Evolutionary conservation across 352 stramenopile species (phyloP), one percentile per base, ranked within the genome.

Genomic region (Globisporangium ultimum): DNA sequence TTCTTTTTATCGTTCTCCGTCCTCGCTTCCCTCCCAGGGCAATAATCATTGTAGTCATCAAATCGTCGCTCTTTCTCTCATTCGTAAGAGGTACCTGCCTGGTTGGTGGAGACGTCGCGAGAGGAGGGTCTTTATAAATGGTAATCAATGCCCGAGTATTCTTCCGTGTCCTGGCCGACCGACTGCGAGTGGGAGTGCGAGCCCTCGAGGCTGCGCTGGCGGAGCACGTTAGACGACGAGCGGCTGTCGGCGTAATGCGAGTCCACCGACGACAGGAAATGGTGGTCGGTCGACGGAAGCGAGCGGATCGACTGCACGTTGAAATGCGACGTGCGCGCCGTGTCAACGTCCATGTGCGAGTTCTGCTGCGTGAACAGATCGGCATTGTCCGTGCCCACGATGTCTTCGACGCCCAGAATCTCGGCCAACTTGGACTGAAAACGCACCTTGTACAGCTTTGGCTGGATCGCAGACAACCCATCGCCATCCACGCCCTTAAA

Each of bases 391-490:
- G 66, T 58, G 20, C 64, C 71, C 13, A 88, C 70, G 24, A 91
- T 66, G 50, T 91, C 78, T 55, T 93, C 83, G 4, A 94, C 82
- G 24, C 78, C 83, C 5, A 96, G 65, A 51, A 96, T 94, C 53
- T 96, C 87, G 9, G 83, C 81, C 79, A 94, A 85, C 63, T 94
- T 94, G 38, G 79, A 63, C 69, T 93, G 83, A 63, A 97, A 97
- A 2, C 88, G 85, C 55, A 77, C 79, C 55, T 85, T 84, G 68
- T 97, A 97, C 15, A 90, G 55, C 55, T 88, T 86, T 0, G 89
- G 87, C 21, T 77, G 67, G 32, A 96, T 95, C 28, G 89, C 89
- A 50, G 84, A 95, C 18, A 97, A 59, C 0, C 89, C 89, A 40
- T 95, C 74, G 32, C 69, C 76, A 52, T 96, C 86, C 3, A 91